These are phyloP conservation scores for Pichia deserticola DNA, from an alignment of 805 yeast species.

Conservation along the genomic window DNA sequence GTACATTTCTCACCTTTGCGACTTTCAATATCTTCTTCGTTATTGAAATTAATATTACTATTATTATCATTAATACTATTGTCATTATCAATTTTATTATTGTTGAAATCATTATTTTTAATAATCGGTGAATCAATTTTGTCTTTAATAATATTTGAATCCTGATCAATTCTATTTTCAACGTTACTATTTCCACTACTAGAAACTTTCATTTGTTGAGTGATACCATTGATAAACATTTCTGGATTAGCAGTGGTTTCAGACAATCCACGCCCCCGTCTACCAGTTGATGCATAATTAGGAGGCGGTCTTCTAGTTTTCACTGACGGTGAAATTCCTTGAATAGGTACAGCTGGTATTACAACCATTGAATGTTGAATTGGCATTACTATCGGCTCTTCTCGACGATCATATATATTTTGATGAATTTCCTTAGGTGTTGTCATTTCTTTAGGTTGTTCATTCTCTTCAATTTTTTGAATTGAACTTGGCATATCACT, in stretches of 20 bases:
- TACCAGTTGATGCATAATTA: constrained; percentile 29
- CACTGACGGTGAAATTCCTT: not conserved
- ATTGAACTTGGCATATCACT: not conserved
- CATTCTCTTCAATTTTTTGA: not conserved
- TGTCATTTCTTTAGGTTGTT: not conserved
- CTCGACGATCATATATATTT: constrained; percentile 33
- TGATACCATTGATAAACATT: constrained; percentile 16
- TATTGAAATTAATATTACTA: not conserved
- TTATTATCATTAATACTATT: not conserved
- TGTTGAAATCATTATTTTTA: not conserved
- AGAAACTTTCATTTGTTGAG: not conserved
- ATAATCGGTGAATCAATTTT: no score
- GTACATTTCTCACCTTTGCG: constrained; percentile 43
- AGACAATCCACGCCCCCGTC: constrained; percentile 33
- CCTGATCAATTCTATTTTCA: not conserved
- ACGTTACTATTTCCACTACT: not conserved
- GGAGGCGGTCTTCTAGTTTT: constrained; percentile 34
- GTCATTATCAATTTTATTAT: no score
- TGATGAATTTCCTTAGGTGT: not conserved
- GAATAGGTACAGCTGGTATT: constrained; percentile 12
- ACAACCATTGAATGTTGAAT: constrained; percentile 22
- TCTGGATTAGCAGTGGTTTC: constrained; percentile 28
- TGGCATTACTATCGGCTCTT: constrained; percentile 28
- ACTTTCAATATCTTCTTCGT: not conserved
- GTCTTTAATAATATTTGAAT: no score